A percentile compares a stretch with the other conserved stretches of the same genome.
These are phyloP conservation scores for Nakataea oryzae DNA, from an alignment of 2,329 filamentous ascomycete species.

Conservation along the genomic window DNA sequence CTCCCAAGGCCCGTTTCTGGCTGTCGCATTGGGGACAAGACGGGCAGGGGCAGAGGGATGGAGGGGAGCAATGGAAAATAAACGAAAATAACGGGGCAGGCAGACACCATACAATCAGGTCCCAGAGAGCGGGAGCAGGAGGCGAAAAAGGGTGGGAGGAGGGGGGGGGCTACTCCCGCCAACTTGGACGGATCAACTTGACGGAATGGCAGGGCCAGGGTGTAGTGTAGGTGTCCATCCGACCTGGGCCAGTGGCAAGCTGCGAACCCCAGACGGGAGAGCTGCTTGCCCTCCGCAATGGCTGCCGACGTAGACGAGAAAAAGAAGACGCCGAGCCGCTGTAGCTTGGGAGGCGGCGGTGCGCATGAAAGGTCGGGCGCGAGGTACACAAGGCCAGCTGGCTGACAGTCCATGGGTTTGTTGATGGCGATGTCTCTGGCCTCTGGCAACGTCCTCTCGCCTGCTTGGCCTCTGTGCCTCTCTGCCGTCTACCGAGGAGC, in stretches of 20 bases:
- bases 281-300: neutral
- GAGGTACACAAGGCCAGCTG: neutral
- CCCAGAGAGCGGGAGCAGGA: neutral
- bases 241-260: neutral
- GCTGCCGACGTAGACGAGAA: neutral
- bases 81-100: neutral
- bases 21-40: neutral
- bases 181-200: neutral
- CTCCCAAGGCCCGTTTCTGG: neutral
- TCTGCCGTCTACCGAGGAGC: neutral
- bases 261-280: neutral
- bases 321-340: neutral
- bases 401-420: neutral
- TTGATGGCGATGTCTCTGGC: neutral
- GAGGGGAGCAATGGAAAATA: too few relatives aligned
- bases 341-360: neutral
- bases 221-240: neutral
- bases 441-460: neutral
- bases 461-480: too few relatives aligned
- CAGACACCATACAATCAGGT: neutral
- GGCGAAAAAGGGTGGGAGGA: neutral
- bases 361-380: too few relatives aligned
- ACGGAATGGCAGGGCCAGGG: too few relatives aligned
- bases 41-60: neutral
- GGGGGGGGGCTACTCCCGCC: neutral